Evolutionary conservation across 495 filamentous ascomycete species (phyloP), one percentile per base, ranked within the genome.

Genomic region (Friedmanniomyces endolithicus): DNA sequence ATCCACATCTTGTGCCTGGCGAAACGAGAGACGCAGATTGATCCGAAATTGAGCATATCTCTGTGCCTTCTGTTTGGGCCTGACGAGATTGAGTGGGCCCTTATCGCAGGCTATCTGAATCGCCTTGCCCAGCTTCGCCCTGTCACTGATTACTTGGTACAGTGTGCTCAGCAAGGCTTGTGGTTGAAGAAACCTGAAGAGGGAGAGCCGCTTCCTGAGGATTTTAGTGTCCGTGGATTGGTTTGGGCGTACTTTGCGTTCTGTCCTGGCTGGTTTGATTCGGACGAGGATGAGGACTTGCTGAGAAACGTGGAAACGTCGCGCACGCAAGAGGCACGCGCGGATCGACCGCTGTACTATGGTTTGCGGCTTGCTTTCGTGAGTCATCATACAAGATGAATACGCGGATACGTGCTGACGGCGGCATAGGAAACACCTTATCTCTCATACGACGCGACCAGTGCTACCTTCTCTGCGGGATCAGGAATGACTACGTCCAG

Each of bases 221-320:
- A 98, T 58, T 95, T 81, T 56, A 72, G 82, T 0, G 79, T 94
- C 51, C 78, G 84, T 7, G 92, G 90, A 0, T 76, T 90, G 20
- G 63, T 82, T 2, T 95, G 84, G 80, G 78, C 77, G 6, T 75
- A 80, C 40, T 64, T 69, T 11, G 86, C 88, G 53, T 92, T 82
- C 52, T 86, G 87, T 0, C 58, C 71, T 0, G 65, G 71, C 1
- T 95, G 83, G 75, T 95, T 95, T 61, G 65, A 74, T 3, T 75
- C 78, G 49, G 77, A 81, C 14, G 77, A 77, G 58, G 75, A 83
- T 7, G 87, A 89, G 49, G 85, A 92, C 34, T 86, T 90, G 20
- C 85, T 87, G 53, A 79, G 86, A 22, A 76, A 78, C 34, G 73
- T 86, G 20, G 90, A 95, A 63, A 66, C 76, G 1, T 70, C 81